phyloP scores from a whole-genome alignment of 2,329 filamentous ascomycete genomes.

The Beauveria sp. region DNA sequence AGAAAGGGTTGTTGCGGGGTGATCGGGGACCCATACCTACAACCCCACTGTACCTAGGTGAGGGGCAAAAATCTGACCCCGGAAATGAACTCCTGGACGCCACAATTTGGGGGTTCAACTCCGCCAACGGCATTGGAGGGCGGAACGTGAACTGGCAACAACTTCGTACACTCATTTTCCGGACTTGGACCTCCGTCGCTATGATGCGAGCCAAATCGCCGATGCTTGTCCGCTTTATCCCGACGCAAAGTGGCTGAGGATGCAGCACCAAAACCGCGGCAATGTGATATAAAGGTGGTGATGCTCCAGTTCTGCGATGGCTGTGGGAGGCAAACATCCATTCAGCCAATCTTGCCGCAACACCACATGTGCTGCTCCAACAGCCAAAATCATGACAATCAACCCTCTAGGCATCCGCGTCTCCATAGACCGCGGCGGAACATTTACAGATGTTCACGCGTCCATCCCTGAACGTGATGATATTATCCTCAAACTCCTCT shows the following conservation, averaged over 20 bases:
- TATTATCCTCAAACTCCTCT: slow-evolving; percentile 64
- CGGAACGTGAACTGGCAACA: not conserved
- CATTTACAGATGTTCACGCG: slow-evolving; percentile 65
- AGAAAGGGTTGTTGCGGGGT: not conserved
- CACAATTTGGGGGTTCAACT: not conserved
- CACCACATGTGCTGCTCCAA: not conserved
- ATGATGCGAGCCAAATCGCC: not conserved
- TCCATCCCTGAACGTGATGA: slow-evolving; percentile 58
- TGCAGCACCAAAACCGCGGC: not conserved
- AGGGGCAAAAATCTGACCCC: not conserved
- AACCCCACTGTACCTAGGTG: not conserved
- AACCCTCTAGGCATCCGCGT: slow-evolving; percentile 22
- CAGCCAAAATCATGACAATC: slow-evolving; percentile 15
- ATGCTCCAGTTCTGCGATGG: not conserved
- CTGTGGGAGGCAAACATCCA: not conserved
- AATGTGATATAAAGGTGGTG: not conserved
- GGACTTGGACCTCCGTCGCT: slow-evolving; percentile 3
- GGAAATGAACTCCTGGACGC: not conserved
- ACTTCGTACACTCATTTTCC: not conserved
- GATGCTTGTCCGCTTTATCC: not conserved
- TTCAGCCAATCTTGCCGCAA: not conserved
- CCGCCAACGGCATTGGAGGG: not conserved
- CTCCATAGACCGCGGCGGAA: slow-evolving; percentile 34
- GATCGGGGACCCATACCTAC: not conserved
- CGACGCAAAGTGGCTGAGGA: not conserved